Evolutionary conservation across 805 yeast genomes (phyloP), one percentile per base, ranked within the genome.

Genomic region (Sugiyamaella boreocaroliniensis): DNA sequence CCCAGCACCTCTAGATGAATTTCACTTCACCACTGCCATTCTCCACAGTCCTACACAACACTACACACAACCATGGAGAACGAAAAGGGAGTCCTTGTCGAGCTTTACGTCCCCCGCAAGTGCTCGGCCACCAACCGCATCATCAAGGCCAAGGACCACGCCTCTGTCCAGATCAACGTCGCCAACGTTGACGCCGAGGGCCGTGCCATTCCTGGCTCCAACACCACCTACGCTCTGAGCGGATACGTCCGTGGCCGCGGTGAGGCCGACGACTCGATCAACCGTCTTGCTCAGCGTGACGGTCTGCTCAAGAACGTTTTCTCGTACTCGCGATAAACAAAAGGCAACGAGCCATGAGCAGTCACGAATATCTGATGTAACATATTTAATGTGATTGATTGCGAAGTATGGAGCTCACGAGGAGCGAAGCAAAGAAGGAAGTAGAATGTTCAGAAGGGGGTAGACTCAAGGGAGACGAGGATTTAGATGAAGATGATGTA

Each of bases 91-190:
- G 95, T 89, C 83, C 85, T 89, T 80, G 97, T 93, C 79, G 99
- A 93, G 85, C 89, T 93, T 80, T 93, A 93, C 95, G 95, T 92
- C 79, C 99, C 99, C 83, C 89, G 99, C 86, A 93, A 93, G 83
- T 93, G 99, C 85, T 93, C 99, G 80, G 99, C 99, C 74, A 89
- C 99, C 80, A 90, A 89, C 96, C 89, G 97, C 83, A 89, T 93
- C 81, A 90, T 93, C 85, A 89, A 89, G 83, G 90, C 99, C 72
- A 90, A 93, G 84, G 99, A 93, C 81, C 99, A 93, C 79, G 93
- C 97, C 68, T 87, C 98, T 63, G 97, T 93, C 69, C 99, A 93
- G 81, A 86, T 93, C 81, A 92, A 87, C 92, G 83, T 93, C 70
- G 98, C 96, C 72, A 89, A 92, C 79, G 96, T 93, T 72, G 97